Evolutionary conservation across 306 rosid species (phyloP).

Genomic region (Morella rubra): DNA sequence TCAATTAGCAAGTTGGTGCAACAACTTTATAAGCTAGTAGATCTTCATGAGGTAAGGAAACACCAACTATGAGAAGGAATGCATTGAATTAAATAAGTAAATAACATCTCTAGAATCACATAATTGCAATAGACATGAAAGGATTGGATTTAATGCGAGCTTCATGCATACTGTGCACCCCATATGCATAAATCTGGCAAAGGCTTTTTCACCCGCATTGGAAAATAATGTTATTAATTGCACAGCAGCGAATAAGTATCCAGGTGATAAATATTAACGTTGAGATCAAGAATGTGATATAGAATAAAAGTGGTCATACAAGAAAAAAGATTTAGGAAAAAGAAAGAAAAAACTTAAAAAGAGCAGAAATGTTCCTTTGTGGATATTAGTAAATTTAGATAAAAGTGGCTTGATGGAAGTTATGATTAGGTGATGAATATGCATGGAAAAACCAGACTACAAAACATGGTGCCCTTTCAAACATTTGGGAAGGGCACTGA

Average conservation of each 20-base stretch:
- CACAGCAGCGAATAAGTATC: neutral
- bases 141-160: slow-evolving; percentile 7
- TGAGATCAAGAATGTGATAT: neutral
- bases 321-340: neutral
- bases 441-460: neutral
- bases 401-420: neutral
- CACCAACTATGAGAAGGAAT: slow-evolving; percentile 22
- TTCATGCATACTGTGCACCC: neutral
- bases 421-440: neutral
- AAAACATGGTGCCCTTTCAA: neutral
- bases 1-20: slow-evolving; percentile 72
- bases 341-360: too few species aligned
- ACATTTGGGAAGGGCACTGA: neutral
- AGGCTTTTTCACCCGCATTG: neutral
- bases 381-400: neutral
- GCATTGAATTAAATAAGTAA: slow-evolving; percentile 20
- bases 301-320: neutral
- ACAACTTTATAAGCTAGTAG: slow-evolving; percentile 75
- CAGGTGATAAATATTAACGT: neutral
- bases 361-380: neutral
- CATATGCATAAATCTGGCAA: too few species aligned
- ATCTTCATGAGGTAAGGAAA: slow-evolving; percentile 62
- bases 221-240: neutral
- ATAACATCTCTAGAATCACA: slow-evolving; percentile 16
- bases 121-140: neutral